These are phyloP conservation scores for Centrapalus pauciflorus DNA, from an alignment of 129 eudicot genomes.

Conservation along the genomic window DNA sequence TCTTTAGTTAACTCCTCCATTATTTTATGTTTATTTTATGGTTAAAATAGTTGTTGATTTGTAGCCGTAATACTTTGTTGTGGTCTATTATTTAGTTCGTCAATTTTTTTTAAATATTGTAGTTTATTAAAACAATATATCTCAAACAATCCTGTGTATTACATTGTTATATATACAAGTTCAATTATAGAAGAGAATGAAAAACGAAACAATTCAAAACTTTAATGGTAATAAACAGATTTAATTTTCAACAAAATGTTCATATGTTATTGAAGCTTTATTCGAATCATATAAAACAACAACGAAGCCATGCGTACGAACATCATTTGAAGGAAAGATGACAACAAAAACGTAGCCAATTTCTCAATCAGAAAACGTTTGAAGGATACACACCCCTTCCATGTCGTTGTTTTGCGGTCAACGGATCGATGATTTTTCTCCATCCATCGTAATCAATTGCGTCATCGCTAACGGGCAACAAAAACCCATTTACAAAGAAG, in stretches of 20 bases:
- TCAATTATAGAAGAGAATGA: too few relatives aligned
- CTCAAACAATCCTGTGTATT: too few relatives aligned
- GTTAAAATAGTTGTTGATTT: too few relatives aligned
- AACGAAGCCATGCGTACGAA: neutral
- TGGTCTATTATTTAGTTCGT: too few relatives aligned
- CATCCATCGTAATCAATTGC: conserved; percentile 49
- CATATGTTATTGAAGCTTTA: neutral
- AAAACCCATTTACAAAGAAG: conserved; percentile 82
- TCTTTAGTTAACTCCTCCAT: too few relatives aligned
- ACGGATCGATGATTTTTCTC: conserved; percentile 69
- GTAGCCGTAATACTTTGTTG: too few relatives aligned
- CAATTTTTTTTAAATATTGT: too few relatives aligned
- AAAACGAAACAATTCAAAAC: too few relatives aligned
- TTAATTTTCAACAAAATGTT: neutral
- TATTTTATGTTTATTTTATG: too few relatives aligned
- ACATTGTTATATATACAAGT: too few relatives aligned
- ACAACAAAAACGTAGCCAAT: neutral
- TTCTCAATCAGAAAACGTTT: conserved; percentile 8
- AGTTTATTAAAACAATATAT: too few relatives aligned
- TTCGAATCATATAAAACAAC: conserved; percentile 21
- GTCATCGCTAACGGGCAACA: conserved; percentile 46
- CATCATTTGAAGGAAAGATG: neutral
- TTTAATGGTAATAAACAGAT: too few relatives aligned
- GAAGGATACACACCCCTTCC: neutral
- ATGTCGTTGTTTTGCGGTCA: conserved; percentile 23